These are phyloP conservation scores for Sophora flavescens DNA, from an alignment of 306 rosid species.

Conservation along the genomic window DNA sequence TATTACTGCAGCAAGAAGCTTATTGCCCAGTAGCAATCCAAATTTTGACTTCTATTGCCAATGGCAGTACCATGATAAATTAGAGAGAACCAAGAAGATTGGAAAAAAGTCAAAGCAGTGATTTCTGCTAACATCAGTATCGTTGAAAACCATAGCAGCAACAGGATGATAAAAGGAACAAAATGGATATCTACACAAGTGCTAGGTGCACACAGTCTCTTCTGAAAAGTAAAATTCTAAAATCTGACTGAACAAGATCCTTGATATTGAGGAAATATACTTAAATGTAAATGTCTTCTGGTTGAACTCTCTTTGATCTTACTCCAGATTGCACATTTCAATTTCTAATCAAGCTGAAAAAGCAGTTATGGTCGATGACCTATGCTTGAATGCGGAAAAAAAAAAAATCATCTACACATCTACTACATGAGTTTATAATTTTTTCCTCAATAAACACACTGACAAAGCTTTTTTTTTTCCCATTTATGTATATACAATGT, in stretches of 20 bases:
- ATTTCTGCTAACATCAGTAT: conserved; percentile 2
- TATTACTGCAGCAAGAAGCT: conserved; percentile 31
- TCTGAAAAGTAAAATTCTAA: background rate
- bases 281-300: background rate
- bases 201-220: background rate
- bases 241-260: background rate
- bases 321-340: background rate
- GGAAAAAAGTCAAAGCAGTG: background rate
- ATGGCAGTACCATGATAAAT: background rate
- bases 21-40: background rate
- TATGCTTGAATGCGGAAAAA: background rate
- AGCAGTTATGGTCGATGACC: conserved; percentile 4
- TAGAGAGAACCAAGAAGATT: conserved; percentile 9
- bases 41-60: conserved; percentile 7
- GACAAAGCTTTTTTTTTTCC: background rate
- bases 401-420: background rate
- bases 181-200: conserved; percentile 14
- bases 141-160: conserved; percentile 6
- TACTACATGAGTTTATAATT: conserved; percentile 15
- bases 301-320: background rate
- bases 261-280: background rate
- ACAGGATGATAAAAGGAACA: background rate
- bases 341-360: conserved; percentile 22
- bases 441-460: background rate
- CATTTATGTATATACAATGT: conserved; percentile 3